These are phyloP conservation scores for Strigomonas culicis DNA, from an alignment of 208 protist genomes.

Conservation along the genomic window DNA sequence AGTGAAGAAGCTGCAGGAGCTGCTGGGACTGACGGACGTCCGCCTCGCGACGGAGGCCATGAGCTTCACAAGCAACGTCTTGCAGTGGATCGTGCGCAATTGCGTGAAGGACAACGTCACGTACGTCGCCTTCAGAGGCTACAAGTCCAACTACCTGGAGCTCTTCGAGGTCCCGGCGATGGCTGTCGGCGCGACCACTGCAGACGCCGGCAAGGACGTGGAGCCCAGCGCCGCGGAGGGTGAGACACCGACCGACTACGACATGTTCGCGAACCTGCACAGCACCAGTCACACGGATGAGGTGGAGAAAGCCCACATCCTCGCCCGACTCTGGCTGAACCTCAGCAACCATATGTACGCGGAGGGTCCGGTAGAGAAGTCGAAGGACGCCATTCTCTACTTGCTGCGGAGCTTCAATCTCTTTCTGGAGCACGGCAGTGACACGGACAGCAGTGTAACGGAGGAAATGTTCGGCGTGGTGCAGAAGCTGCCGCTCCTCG, in stretches of 20 bases:
- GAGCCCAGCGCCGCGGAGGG: not conserved
- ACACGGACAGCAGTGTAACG: conserved; percentile 16
- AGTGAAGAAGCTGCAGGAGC: conserved; percentile 63
- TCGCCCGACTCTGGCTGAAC: conserved; percentile 67
- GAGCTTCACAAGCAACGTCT: conserved; percentile 69
- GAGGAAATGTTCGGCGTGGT: conserved; percentile 20
- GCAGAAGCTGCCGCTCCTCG: conserved; percentile 47
- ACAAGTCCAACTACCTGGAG: conserved; percentile 51
- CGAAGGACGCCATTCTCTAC: conserved; percentile 43
- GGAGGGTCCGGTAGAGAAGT: conserved; percentile 34
- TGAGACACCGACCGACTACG: not conserved
- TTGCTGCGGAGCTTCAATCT: conserved; percentile 58
- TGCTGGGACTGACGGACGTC: conserved; percentile 57
- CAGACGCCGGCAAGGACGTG: not conserved
- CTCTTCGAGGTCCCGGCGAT: conserved; percentile 59
- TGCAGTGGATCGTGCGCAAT: conserved; percentile 70
- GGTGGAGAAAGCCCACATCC: conserved; percentile 31
- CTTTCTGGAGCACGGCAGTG: conserved; percentile 33
- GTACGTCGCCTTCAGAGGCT: conserved; percentile 59
- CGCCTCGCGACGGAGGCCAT: conserved; percentile 74
- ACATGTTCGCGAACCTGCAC: not conserved
- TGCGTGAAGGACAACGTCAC: conserved; percentile 58
- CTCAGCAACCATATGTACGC: conserved; percentile 55
- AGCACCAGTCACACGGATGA: not conserved
- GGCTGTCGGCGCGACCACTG: conserved; percentile 11